Conservation (phyloP, 1,139 yeast genomes). For the Diutina neorugosa region DNA sequence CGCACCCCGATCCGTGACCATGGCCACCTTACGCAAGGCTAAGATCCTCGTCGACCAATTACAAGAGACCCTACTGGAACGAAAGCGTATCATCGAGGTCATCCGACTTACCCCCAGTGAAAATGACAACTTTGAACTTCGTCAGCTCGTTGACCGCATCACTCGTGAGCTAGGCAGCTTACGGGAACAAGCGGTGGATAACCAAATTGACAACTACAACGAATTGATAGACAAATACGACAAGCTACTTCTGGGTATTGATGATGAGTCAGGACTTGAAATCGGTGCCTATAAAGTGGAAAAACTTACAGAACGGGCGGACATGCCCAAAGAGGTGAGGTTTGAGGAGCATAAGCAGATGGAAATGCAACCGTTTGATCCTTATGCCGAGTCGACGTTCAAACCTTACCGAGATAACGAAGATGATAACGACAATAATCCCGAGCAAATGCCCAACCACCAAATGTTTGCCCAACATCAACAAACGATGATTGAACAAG, state of each 20-base stretch:
- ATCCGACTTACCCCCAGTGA: not conserved
- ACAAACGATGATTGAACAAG: slow-evolving; percentile 52
- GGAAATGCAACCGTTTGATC: slow-evolving; percentile 15
- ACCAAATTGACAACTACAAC: not conserved
- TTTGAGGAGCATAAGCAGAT: slow-evolving; percentile 12
- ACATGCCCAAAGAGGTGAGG: slow-evolving; percentile 18
- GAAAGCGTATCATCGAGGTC: slow-evolving; percentile 5
- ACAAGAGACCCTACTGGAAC: slow-evolving; percentile 19
- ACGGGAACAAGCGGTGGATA: too few species aligned
- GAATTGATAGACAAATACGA: slow-evolving; percentile 10
- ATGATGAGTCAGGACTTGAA: not conserved
- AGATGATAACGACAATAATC: slow-evolving; percentile 9
- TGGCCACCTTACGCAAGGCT: not conserved
- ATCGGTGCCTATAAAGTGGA: not conserved
- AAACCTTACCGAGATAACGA: slow-evolving; percentile 34
- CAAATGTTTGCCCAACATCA: slow-evolving; percentile 59
- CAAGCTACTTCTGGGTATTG: slow-evolving; percentile 6
- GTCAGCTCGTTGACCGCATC: slow-evolving; percentile 1
- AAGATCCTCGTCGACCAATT: slow-evolving; percentile 14
- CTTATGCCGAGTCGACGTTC: slow-evolving; percentile 9
- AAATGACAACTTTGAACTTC: not conserved
- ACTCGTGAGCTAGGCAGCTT: not conserved
- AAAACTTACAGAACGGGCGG: not conserved
- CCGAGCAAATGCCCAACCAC: slow-evolving; percentile 26
- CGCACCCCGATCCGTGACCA: not conserved